Conservation (phyloP, 805 yeast genomes). For the Saccharomyces paradoxus region DNA sequence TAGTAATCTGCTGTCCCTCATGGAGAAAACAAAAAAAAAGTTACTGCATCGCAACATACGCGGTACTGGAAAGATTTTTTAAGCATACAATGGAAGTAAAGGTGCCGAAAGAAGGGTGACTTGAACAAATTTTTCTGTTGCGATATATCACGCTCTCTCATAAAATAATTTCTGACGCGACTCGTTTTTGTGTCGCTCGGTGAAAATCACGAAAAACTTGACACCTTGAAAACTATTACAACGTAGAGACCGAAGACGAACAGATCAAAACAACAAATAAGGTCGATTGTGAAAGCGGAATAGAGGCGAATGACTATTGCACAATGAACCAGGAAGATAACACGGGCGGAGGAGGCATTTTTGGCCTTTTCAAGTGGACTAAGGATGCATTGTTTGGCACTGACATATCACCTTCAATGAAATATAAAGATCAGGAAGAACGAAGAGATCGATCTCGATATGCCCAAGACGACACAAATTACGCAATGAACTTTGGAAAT, state of each 20-base stretch:
- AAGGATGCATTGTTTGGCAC: conserved; percentile 28
- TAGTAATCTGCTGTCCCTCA: neutral
- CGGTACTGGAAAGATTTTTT: neutral
- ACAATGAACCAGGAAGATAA: neutral
- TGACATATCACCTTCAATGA: conserved; percentile 23
- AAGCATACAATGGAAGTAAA: neutral
- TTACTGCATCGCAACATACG: neutral
- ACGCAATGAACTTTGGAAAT: neutral
- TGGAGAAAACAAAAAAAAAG: neutral
- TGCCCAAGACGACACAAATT: conserved; percentile 24
- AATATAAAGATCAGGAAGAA: conserved; percentile 13
- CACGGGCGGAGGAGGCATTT: conserved; percentile 3
- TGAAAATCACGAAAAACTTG: neutral
- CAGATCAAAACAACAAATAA: neutral
- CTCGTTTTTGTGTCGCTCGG: neutral
- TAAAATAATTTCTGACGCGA: neutral
- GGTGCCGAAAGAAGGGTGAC: neutral
- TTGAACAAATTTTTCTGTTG: neutral
- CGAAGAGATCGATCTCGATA: conserved; percentile 1
- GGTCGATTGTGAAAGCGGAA: neutral
- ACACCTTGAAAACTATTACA: neutral
- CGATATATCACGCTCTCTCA: neutral
- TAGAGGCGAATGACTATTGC: conserved; percentile 1
- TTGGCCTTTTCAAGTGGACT: conserved; percentile 25
- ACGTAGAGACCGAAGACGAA: neutral